These are phyloP conservation scores for Macrolepiota dolichaula DNA, from an alignment of 768 basidiomycete genomes.

Conservation along the genomic window DNA sequence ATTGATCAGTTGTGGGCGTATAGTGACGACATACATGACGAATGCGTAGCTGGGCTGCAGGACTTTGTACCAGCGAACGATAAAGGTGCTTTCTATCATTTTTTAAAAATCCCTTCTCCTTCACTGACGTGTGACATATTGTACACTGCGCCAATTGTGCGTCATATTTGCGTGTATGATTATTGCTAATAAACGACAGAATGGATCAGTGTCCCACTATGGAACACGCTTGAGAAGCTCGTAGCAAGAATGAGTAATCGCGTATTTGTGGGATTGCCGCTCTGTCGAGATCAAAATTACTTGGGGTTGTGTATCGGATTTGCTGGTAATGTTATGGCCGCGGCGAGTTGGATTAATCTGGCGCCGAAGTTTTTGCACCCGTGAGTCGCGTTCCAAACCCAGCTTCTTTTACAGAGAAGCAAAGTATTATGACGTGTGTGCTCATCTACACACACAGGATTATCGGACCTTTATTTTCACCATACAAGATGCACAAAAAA, in stretches of 20 bases:
- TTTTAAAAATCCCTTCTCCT: background rate
- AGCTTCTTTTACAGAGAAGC: background rate
- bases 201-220: slow-evolving; percentile 8
- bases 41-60: background rate
- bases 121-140: background rate
- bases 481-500: slow-evolving; percentile 2
- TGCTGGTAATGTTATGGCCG: slow-evolving; percentile 16
- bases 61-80: background rate
- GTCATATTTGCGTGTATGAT: too few species aligned
- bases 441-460: background rate
- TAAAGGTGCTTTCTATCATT: background rate
- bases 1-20: background rate
- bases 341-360: slow-evolving; percentile 15
- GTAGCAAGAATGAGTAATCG: slow-evolving; percentile 18
- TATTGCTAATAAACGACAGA: background rate
- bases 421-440: too few species aligned
- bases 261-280: slow-evolving; percentile 20
- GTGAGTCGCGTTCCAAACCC: slow-evolving; percentile 11
- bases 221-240: slow-evolving; percentile 13
- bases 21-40: slow-evolving; percentile 3
- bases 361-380: slow-evolving; percentile 16
- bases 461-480: slow-evolving; percentile 10
- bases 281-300: slow-evolving; percentile 21
- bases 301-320: slow-evolving; percentile 16
- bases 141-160: background rate